Base-by-base conservation (phyloP, 2,329 filamentous ascomycete species). In the Teratosphaeria pseudoeucalypti region DNA sequence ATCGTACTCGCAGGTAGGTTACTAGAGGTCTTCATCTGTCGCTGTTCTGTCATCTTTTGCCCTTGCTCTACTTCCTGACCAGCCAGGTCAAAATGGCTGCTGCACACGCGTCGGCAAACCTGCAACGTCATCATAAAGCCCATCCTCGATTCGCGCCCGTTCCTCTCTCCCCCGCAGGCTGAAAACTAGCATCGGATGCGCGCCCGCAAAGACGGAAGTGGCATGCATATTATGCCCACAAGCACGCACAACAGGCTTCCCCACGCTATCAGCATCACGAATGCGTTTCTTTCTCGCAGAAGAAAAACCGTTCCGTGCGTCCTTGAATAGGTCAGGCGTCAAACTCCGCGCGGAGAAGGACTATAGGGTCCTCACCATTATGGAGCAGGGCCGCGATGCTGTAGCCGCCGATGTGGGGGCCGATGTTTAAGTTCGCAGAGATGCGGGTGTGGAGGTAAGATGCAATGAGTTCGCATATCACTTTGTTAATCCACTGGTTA, bases 151-250 rank as follows among this genome's bases (percentile, higher is more conserved):
- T 79, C 0, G 86, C 86, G 0, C 86, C 86, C 0, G 75, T 78
- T 0, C 80, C 84, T 1, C 80, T 76, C 69, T 89, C 86, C 68
- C 89, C 86, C 1, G 82, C 81, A 0, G 86, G 86, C 65, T 89
- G 87, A 89, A 89, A 2, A 84, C 71, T 6, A 86, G 69, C 5
- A 89, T 73, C 23, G 89, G 65, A 0, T 79, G 75, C 0, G 82
- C 78, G 0, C 81, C 79, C 0, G 79, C 85, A 1, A 88, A 74
- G 3, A 87, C 73, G 34, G 75, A 74, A 0, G 82, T 78, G 29
- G 87, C 81, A 67, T 88, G 85, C 74, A 85, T 82, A 64, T 86
- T 84, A 65, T 88, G 85, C 0, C 85, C 85, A 56, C 85, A 88
- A 26, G 84, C 85, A 70, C 88, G 85, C 85, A 88, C 87, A 0